phyloP scores from a whole-genome alignment of 345 rosid genomes.

The Brassica cretica region DNA sequence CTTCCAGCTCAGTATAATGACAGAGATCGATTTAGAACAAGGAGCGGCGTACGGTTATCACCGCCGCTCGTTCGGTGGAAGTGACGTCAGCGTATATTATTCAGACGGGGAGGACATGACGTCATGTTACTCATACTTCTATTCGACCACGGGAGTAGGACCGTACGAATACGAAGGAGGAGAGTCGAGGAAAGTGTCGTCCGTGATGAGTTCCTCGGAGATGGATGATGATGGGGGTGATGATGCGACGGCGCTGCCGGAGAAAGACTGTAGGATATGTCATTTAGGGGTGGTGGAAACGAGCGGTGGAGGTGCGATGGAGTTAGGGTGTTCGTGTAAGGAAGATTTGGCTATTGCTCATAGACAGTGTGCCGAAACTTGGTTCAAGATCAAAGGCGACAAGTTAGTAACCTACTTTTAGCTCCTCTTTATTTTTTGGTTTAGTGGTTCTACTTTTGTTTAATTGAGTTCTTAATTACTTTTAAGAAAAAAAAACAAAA shows the following conservation, averaged over 20 bases:
- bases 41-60: constrained; percentile 42
- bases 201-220: constrained; percentile 48
- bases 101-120: constrained; percentile 79
- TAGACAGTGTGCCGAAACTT: constrained; percentile 89
- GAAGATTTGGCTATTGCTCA: constrained; percentile 96
- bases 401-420: constrained; percentile 47
- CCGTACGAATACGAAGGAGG: constrained; percentile 51
- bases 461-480: constrained; percentile 1
- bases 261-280: constrained; percentile 84
- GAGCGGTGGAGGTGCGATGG: constrained; percentile 58
- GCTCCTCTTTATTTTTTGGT: not conserved
- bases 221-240: constrained; percentile 44
- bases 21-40: constrained; percentile 64
- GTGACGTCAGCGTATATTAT: constrained; percentile 55
- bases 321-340: constrained; percentile 91
- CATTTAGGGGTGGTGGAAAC: constrained; percentile 80
- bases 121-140: constrained; percentile 81
- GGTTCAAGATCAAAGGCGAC: constrained; percentile 98
- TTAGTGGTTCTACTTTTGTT: not conserved
- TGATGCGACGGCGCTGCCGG: constrained; percentile 55
- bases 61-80: constrained; percentile 36
- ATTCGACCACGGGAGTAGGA: constrained; percentile 75
- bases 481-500: not conserved
- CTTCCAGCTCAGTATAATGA: constrained; percentile 10
- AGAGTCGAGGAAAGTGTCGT: constrained; percentile 44